A percentile compares a stretch with the other conserved stretches of the same genome.
Evolutionary conservation across 2,329 filamentous ascomycete species (phyloP).

Genomic region (Helotiales sp.): DNA sequence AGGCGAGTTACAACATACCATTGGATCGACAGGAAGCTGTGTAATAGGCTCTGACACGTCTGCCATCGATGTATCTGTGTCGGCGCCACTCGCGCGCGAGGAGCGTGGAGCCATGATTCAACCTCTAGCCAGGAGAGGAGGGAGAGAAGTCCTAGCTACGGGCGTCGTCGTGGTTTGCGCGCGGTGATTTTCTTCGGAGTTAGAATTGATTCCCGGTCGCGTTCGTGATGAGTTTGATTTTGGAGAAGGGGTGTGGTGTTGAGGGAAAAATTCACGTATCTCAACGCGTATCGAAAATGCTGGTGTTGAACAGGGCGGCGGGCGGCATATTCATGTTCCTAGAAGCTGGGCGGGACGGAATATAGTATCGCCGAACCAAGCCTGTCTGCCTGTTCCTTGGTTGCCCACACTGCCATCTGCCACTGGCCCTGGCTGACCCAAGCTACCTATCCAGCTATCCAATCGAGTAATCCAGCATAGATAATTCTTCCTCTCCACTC

Average conservation of each 20-base stretch:
- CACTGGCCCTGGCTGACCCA: no score
- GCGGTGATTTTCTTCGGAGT: background rate
- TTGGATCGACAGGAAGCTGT: slow-evolving; percentile 42
- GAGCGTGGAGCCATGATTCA: slow-evolving; percentile 60
- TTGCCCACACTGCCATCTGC: no score
- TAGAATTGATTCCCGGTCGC: background rate
- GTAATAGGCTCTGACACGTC: slow-evolving; percentile 55
- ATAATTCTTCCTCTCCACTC: no score
- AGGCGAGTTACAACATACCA: slow-evolving; percentile 36
- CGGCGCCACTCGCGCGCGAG: slow-evolving; percentile 55
- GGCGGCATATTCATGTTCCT: no score
- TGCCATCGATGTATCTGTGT: slow-evolving; percentile 62
- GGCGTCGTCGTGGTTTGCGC: background rate
- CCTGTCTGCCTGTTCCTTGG: no score
- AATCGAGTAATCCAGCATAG: no score
- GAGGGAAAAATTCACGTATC: background rate
- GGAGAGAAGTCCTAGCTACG: background rate
- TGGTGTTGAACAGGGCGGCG: no score
- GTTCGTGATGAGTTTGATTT: background rate
- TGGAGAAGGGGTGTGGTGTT: background rate
- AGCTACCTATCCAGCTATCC: no score
- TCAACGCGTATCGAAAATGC: background rate
- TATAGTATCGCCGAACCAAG: background rate
- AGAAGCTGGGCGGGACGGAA: no score
- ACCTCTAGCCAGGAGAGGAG: slow-evolving; percentile 35